phyloP scores from a whole-genome alignment of 495 filamentous ascomycete genomes.

The Aspergillus biplanus region DNA sequence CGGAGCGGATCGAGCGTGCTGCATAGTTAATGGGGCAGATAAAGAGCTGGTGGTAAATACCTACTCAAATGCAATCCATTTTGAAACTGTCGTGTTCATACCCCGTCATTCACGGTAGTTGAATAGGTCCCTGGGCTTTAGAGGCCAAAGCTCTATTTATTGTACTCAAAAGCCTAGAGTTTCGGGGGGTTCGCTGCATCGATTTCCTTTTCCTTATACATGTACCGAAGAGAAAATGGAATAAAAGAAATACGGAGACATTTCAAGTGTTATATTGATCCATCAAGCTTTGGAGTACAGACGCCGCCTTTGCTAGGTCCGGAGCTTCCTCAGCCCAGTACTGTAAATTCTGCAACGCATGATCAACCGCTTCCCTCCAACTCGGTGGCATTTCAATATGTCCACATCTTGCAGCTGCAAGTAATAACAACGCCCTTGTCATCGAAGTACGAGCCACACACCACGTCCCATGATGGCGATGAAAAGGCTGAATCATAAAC shows the following conservation, averaged over 20 bases:
- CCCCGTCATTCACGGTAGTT: background rate
- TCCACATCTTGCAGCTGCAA: background rate
- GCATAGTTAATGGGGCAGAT: background rate
- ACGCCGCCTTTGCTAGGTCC: background rate
- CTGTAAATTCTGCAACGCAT: background rate
- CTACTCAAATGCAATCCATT: background rate
- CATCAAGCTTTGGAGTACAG: background rate
- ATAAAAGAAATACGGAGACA: background rate
- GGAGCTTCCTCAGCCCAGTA: background rate
- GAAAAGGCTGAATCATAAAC: background rate
- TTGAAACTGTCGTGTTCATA: background rate
- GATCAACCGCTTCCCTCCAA: background rate
- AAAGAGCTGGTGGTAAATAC: background rate
- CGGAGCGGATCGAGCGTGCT: background rate
- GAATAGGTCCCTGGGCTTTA: background rate
- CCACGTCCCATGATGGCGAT: slow-evolving; percentile 7
- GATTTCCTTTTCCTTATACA: background rate
- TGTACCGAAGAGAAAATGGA: background rate
- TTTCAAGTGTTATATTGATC: background rate
- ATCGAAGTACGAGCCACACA: background rate
- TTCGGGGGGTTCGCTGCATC: background rate
- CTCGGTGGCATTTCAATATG: background rate
- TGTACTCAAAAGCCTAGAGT: background rate
- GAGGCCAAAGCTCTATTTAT: background rate
- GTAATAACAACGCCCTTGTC: background rate